Conservation (phyloP, 208 protist genomes). For the Herpetomonas samuelpessoai region DNA sequence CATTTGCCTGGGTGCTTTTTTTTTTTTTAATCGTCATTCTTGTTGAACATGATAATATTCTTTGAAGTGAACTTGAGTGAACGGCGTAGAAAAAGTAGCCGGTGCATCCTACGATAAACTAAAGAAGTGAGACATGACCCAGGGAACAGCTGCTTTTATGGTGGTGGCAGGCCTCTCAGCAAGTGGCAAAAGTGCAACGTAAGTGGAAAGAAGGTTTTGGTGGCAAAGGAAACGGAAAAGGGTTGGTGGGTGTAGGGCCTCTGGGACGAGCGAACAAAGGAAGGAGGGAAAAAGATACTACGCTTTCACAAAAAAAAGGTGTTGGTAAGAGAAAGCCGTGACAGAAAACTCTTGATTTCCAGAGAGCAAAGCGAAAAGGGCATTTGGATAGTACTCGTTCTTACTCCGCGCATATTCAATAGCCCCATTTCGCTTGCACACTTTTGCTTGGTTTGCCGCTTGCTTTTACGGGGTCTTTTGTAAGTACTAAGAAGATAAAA, state of each 20-base stretch:
- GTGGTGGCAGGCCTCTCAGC: too few relatives aligned
- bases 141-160: neutral
- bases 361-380: slow-evolving; percentile 17
- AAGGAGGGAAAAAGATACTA: neutral
- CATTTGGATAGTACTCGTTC: slow-evolving; percentile 5
- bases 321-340: slow-evolving; percentile 9
- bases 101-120: slow-evolving; percentile 4
- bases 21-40: slow-evolving; percentile 1
- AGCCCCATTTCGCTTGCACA: too few relatives aligned
- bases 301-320: slow-evolving; percentile 17
- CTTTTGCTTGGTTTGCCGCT: too few relatives aligned
- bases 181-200: neutral
- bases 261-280: neutral
- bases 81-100: slow-evolving; percentile 5
- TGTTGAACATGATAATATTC: slow-evolving; percentile 1
- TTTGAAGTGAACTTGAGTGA: too few relatives aligned
- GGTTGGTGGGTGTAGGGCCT: neutral
- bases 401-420: too few relatives aligned
- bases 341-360: slow-evolving; percentile 8
- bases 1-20: neutral
- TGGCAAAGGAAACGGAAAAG: neutral
- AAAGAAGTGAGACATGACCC: neutral
- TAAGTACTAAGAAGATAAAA: too few relatives aligned
- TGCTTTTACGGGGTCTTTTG: too few relatives aligned
- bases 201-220: neutral